Percentiles rank a stretch among this genome's conserved stretches.
Evolutionary conservation across 2,329 filamentous ascomycete species (phyloP).

Genomic region (Emergomyces pasteurianus): DNA sequence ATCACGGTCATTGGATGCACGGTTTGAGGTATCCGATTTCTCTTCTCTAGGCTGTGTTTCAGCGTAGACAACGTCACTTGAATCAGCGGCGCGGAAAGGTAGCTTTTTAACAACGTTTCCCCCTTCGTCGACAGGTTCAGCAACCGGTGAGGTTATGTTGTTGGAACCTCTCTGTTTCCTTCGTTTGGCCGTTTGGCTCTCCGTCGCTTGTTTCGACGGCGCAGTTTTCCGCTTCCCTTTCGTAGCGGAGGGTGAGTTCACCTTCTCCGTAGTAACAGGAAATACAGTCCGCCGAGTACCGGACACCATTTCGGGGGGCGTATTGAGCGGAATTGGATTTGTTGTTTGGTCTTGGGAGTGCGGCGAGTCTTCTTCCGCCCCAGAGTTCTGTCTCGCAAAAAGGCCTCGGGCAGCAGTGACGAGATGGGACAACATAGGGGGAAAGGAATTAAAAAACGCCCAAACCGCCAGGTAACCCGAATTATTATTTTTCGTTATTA

Average conservation of each 20-base stretch:
- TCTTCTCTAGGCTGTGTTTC: not conserved
- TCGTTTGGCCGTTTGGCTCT: not conserved
- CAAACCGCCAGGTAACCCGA: not conserved
- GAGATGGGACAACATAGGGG: conserved; percentile 31
- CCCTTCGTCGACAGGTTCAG: not conserved
- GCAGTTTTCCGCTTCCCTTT: conserved; percentile 12
- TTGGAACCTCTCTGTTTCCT: not conserved
- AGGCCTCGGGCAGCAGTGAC: conserved; percentile 32
- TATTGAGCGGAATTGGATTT: conserved; percentile 5
- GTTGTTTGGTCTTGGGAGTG: not conserved
- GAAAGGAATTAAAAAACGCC: not conserved
- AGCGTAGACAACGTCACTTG: not conserved
- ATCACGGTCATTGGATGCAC: not conserved
- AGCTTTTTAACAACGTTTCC: not conserved
- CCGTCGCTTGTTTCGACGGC: not conserved
- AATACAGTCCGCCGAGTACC: conserved; percentile 21
- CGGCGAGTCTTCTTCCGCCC: conserved; percentile 7
- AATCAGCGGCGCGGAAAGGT: not conserved
- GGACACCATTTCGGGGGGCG: conserved; percentile 21
- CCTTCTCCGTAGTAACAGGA: conserved; percentile 7
- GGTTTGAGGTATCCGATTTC: not conserved
- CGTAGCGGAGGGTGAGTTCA: conserved; percentile 9
- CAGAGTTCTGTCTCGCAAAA: conserved; percentile 23
- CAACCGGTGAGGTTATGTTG: not conserved
- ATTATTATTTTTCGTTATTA: not conserved